Evolutionary conservation across 208 protist genomes (phyloP).

Genomic region (Leishmania turanica): DNA sequence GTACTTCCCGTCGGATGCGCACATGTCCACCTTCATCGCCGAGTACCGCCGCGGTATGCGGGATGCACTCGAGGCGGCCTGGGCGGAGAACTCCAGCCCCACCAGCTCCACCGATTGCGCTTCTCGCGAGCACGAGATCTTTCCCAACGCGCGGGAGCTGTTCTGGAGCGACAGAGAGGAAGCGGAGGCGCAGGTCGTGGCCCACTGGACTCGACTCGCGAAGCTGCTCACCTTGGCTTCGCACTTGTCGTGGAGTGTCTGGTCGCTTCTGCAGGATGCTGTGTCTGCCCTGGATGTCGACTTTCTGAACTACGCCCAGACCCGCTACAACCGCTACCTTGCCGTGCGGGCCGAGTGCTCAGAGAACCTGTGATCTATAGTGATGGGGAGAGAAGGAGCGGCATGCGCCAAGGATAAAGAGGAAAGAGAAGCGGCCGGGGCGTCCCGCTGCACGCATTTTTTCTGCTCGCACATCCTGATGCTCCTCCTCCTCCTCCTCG

Average conservation of each 20-base stretch:
- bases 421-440: neutral
- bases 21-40: slow-evolving; percentile 72
- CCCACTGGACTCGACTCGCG: slow-evolving; percentile 49
- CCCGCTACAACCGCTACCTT: slow-evolving; percentile 69
- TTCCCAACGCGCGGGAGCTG: slow-evolving; percentile 44
- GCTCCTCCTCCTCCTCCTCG: neutral
- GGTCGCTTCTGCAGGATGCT: slow-evolving; percentile 89
- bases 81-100: slow-evolving; percentile 3
- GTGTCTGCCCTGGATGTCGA: slow-evolving; percentile 89
- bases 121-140: slow-evolving; percentile 35
- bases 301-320: slow-evolving; percentile 80
- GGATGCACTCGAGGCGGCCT: slow-evolving; percentile 35
- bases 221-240: slow-evolving; percentile 86
- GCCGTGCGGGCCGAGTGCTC: slow-evolving; percentile 63
- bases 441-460: neutral
- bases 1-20: slow-evolving; percentile 79
- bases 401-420: neutral
- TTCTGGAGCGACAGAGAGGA: slow-evolving; percentile 47
- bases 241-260: slow-evolving; percentile 84
- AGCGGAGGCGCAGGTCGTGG: slow-evolving; percentile 40
- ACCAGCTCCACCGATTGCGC: neutral
- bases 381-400: neutral
- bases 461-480: neutral
- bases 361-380: slow-evolving; percentile 7
- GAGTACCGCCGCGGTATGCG: slow-evolving; percentile 80